Evolutionary conservation across 345 rosid species (phyloP).

Genomic region (Mangifera indica): DNA sequence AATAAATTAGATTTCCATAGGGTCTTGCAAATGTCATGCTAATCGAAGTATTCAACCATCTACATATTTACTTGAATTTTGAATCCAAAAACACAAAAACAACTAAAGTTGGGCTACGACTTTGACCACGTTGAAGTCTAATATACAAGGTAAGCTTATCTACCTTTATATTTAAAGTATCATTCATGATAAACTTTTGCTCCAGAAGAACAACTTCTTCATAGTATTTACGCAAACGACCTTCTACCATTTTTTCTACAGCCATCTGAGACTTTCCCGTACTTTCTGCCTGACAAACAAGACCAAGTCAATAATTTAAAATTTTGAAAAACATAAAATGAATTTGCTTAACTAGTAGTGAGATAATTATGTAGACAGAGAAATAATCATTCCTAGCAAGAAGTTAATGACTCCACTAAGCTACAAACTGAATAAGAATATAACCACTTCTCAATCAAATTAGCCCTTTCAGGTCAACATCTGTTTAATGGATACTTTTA

Average conservation of each 20-base stretch:
- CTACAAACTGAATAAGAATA: neutral
- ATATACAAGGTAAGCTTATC: conserved; percentile 3
- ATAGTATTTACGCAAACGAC: conserved; percentile 85
- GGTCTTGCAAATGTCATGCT: neutral
- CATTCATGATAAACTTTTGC: conserved; percentile 83
- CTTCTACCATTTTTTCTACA: conserved; percentile 94
- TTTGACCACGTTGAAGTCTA: neutral
- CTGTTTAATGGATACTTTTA: neutral
- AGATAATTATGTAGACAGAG: neutral
- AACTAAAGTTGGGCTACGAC: neutral
- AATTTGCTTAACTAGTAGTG: neutral
- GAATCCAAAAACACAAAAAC: neutral
- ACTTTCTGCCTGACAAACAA: conserved; percentile 76
- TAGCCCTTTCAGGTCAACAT: neutral
- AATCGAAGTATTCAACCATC: conserved; percentile 1
- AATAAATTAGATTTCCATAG: no score
- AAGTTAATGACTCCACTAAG: neutral
- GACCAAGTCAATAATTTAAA: conserved; percentile 3
- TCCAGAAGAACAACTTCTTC: conserved; percentile 93
- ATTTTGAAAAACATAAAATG: conserved; percentile 8
- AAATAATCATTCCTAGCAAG: neutral
- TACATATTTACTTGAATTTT: neutral
- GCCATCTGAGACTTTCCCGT: conserved; percentile 77
- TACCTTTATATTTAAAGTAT: conserved; percentile 70
- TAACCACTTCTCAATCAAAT: neutral